Evolutionary conservation across 306 rosid species (phyloP), one percentile per base, ranked within the genome.

Genomic region (Clitoria ternatea): DNA sequence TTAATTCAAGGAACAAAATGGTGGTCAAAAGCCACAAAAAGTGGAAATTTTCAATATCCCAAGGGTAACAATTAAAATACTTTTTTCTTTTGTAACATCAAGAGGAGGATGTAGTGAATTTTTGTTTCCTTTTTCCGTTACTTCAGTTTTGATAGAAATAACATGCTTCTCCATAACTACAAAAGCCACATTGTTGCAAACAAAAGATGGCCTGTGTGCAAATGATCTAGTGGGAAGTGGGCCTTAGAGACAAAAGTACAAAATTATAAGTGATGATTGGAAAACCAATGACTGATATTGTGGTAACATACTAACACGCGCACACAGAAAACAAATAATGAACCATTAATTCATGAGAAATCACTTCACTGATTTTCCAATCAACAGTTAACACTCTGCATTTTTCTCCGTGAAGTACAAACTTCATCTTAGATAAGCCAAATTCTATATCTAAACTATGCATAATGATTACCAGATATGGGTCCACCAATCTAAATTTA

Each of bases 11-110:
- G 55, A 14, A 19, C 7, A 67, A 35, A 20, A 59, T 33, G 9
- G 56, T 12, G n/a, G 57, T 67, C 6, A 43, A 53, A 56, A 80
- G 22, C 53, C 22, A 24, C 37, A 62, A 20, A 70, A 40, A 22
- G 33, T 4, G 27, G 12, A 59, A 50, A 24, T 7, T 66, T 45
- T 71, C 3, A 59, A 24, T 20, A 20, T 67, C 48, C 56, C 42
- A 33, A 43, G 43, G 26, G 50, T 29, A 49, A 17, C 18, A 47
- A 15, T 39, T 30, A 48, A 57, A 79, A 3, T 29, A 45, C 19
- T 47, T 27, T 6, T 54, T 13, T 18, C 42, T 56, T 56, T 15
- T 22, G 27, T 8, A 50, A 30, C 61, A 47, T 8, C 33, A 6
- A 55, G 18, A 23, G 15, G 22, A 19, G 47, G 19, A 48, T 48